phyloP scores from a whole-genome alignment of 2,329 filamentous ascomycete genomes.

The Mycosphaerelloides madeirae region DNA sequence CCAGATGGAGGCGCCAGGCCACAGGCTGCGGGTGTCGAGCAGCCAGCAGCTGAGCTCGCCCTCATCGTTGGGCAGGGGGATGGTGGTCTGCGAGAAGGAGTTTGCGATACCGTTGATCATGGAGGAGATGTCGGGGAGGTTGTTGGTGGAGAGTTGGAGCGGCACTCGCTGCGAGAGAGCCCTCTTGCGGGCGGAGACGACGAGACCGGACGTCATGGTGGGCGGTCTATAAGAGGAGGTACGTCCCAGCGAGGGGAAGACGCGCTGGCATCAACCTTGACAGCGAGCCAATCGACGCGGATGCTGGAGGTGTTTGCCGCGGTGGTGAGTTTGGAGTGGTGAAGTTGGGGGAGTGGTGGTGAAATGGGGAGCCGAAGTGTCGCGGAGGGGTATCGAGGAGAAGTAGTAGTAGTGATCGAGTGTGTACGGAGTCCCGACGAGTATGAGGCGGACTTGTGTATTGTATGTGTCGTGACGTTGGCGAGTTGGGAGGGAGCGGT shows the following conservation, averaged over 20 bases:
- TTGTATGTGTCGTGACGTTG: too few species aligned
- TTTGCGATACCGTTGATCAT: constrained; percentile 20
- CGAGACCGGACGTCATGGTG: constrained; percentile 10
- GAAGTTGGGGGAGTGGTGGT: too few species aligned
- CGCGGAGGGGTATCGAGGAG: too few species aligned
- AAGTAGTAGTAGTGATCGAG: too few species aligned
- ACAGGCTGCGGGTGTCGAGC: constrained; percentile 45
- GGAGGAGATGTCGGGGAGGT: constrained; percentile 18
- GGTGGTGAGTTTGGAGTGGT: too few species aligned
- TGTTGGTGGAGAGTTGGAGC: constrained; percentile 13
- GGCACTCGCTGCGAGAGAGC: constrained; percentile 14
- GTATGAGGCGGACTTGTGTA: too few species aligned
- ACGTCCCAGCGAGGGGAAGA: not conserved
- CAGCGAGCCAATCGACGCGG: too few species aligned
- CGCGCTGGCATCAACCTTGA: not conserved
- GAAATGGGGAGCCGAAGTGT: too few species aligned
- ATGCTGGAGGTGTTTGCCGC: too few species aligned
- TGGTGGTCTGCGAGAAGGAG: constrained; percentile 12
- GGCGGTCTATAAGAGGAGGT: not conserved
- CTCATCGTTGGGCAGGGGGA: constrained; percentile 9
- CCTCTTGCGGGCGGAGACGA: constrained; percentile 18
- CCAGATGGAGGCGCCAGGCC: constrained; percentile 44
- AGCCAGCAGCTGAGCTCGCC: constrained; percentile 44
- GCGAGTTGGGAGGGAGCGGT: too few species aligned
- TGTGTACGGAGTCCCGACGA: too few species aligned